Conservation (phyloP, 202 grass and related monocot species). For the Panicum hallii region DNA sequence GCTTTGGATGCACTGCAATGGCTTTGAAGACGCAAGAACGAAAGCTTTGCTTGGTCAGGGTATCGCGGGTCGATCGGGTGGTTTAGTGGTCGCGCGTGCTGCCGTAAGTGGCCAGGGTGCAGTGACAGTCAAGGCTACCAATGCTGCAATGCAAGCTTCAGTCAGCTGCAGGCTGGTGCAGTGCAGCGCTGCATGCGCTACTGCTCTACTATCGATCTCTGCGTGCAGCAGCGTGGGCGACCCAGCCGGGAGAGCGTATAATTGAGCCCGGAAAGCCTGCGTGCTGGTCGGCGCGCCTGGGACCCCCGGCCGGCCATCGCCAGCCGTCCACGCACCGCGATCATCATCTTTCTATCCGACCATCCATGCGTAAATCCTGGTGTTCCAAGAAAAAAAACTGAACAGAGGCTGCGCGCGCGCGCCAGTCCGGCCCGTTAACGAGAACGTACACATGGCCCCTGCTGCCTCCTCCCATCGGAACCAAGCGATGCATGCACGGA, state of each 20-base stretch:
- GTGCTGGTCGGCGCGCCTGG: constrained; percentile 14
- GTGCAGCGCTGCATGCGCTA: background rate
- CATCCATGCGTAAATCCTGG: background rate
- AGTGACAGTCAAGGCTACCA: background rate
- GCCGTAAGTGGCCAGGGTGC: background rate
- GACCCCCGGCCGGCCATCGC: background rate
- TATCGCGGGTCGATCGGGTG: too few relatives aligned
- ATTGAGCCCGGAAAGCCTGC: constrained; percentile 36
- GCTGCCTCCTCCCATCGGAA: constrained; percentile 5
- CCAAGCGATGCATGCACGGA: constrained; percentile 8
- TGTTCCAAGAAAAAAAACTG: background rate
- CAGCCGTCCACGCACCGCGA: background rate
- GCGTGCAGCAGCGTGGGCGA: too few relatives aligned
- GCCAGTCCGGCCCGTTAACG: too few relatives aligned
- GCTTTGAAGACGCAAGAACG: background rate
- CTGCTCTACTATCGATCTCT: too few relatives aligned
- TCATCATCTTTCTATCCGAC: background rate
- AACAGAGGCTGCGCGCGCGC: too few relatives aligned
- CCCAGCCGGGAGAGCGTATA: constrained; percentile 1
- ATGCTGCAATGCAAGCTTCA: background rate
- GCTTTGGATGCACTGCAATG: background rate
- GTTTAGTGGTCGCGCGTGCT: background rate
- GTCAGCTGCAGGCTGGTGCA: background rate
- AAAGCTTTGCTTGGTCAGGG: too few relatives aligned
- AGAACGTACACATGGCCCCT: background rate